phyloP scores from a whole-genome alignment of 805 yeast genomes.

The Candida tibetensis region DNA sequence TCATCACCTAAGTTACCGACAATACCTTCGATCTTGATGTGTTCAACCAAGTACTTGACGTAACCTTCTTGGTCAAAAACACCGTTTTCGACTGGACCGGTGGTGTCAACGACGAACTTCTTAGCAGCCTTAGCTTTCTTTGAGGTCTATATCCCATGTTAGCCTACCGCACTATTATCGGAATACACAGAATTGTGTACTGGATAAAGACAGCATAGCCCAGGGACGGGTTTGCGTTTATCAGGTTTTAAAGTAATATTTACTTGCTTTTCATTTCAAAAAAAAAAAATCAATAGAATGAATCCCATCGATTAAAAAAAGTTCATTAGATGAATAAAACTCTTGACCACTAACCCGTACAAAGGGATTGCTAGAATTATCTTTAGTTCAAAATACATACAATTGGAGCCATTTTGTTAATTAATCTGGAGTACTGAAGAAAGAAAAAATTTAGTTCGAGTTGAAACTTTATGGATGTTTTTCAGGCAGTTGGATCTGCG shows the following conservation, averaged over 20 bases:
- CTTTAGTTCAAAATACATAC: constrained; percentile 53
- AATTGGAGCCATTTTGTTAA: constrained; percentile 80
- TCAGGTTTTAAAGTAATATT: constrained; percentile 5
- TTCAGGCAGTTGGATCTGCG: constrained; percentile 1
- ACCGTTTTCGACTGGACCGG: constrained; percentile 96
- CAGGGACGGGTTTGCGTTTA: constrained; percentile 39
- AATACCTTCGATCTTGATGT: constrained; percentile 97
- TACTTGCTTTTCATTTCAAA: constrained; percentile 1
- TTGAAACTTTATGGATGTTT: constrained; percentile 1
- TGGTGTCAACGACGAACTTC: constrained; percentile 92
- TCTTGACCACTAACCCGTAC: constrained; percentile 26
- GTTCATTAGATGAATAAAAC: constrained; percentile 4
- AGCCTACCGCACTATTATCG: constrained; percentile 69
- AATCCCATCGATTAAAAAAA: background rate
- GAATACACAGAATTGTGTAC: constrained; percentile 15
- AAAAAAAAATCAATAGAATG: constrained; percentile 5
- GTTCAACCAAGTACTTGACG: constrained; percentile 97
- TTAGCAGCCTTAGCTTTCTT: constrained; percentile 68
- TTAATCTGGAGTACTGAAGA: constrained; percentile 8
- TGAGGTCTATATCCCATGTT: constrained; percentile 65
- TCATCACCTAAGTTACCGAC: constrained; percentile 96
- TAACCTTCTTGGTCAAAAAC: constrained; percentile 96
- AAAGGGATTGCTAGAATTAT: constrained; percentile 33
- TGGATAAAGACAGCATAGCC: constrained; percentile 49
- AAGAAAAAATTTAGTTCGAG: constrained; percentile 2